phyloP scores from a whole-genome alignment of 768 basidiomycete species.

The Xanthoconium purpureum region DNA sequence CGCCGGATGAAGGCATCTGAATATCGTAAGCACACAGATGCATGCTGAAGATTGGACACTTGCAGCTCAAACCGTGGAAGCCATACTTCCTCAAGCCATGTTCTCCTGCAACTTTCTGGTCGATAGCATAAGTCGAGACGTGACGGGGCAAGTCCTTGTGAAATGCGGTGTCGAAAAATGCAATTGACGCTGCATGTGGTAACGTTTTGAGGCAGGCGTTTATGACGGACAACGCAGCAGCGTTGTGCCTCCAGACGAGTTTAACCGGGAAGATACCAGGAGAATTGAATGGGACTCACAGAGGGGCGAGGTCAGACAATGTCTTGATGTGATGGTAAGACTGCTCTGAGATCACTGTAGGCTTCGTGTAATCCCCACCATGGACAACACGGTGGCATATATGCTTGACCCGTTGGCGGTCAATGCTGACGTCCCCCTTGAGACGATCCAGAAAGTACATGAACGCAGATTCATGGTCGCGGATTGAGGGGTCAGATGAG shows the following conservation, averaged over 20 bases:
- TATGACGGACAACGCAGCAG: conserved; percentile 58
- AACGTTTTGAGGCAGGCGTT: conserved; percentile 57
- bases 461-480: conserved; percentile 63
- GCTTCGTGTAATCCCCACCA: conserved; percentile 74
- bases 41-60: conserved; percentile 3
- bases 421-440: conserved; percentile 39
- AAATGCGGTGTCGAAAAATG: conserved; percentile 88
- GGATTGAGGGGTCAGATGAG: conserved; percentile 35
- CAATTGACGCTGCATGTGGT: conserved; percentile 68
- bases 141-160: conserved; percentile 74
- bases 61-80: conserved; percentile 83
- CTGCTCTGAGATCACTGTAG: conserved; percentile 63
- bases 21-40: background rate
- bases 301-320: conserved; percentile 76
- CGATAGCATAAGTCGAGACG: conserved; percentile 77
- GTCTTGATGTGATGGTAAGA: conserved; percentile 70
- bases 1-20: conserved; percentile 68
- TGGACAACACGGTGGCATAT: conserved; percentile 86
- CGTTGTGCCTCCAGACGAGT: conserved; percentile 50
- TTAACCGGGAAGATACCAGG: background rate
- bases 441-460: conserved; percentile 53
- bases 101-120: conserved; percentile 55
- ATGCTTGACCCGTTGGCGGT: conserved; percentile 43
- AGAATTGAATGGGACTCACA: conserved; percentile 44
- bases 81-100: conserved; percentile 85